Evolutionary conservation across 495 filamentous ascomycete species (phyloP), one percentile per base, ranked within the genome.

Genomic region (Rhypophila decipiens): DNA sequence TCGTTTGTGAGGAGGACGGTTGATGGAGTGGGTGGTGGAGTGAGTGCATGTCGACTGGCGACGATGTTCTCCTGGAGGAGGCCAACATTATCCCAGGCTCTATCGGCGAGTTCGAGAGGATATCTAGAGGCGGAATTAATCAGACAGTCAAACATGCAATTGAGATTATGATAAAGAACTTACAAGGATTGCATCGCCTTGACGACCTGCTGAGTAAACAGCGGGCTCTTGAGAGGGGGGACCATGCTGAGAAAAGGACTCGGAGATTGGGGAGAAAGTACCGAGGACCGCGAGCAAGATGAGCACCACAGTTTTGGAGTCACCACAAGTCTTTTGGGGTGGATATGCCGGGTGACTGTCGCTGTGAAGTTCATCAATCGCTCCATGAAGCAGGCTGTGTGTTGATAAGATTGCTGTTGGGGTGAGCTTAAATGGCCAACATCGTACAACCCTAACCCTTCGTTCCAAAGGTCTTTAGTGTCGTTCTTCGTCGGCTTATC

Each of bases 1-100:
- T 98, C 93, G 58, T 96, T 89, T 12, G 93, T 87, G 24, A 98
- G 74, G 24, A 98, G 83, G 42, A 91, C 87, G 2, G 34, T 46
- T 0, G 42, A 43, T 9, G 44, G 21, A 5, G 22, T 20, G 15
- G 4, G 1, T 12, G 20, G 17, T 5, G 49, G 24, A 15, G 31
- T 40, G 42, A 13, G 34, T 10, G 24, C 9, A 10, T 29, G n/a
- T 4, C 17, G 9, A 19, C 33, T 23, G 19, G 24, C n/a, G 27
- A 27, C 37, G 21, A 63, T 51, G 52, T 69, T 69, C 12, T 60
- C 64, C 44, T 65, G 56, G 20, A 69, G 63, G 2, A 69, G 56
- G 24, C 66, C 66, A 1, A 69, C 96, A 53, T 98, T 98, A 61
- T 98, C 93, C 72, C 86, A 98, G 65, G 84, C 83, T 56, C 84